Base-by-base conservation (phyloP, 441 rosid species). In the Croton laevigatus region DNA sequence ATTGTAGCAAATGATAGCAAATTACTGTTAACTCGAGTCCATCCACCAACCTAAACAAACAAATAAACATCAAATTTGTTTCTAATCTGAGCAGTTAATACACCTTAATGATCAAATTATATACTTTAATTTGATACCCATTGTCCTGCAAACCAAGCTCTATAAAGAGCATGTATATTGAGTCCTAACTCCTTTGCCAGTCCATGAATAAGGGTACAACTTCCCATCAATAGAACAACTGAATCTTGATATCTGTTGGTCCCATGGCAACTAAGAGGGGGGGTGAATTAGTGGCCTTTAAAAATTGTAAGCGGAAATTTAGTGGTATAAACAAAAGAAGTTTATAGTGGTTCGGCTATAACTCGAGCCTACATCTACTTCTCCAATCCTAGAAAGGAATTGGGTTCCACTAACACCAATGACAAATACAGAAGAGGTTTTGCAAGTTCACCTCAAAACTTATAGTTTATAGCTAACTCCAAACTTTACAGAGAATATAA, bases 191-290 rank as follows among this genome's bases (percentile, higher is more conserved):
- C 81, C 76, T 81, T 79, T 8, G 97, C 98, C 68, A 95, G 78
- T 59, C 83, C 78, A 48, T 84, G 80, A 13, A 92, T 89, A 64
- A 94, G 81, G 37, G 81, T 87, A 57, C 99, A 83, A 76, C 97
- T 94, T 72, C 99, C 97, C 0, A 91, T 94, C 76, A 94, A 81
- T 1, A 98, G 99, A 63, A 94, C 84, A 27, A 92, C 99, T 12
- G 99, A 94, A 85, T 94, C 99, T 83, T 94, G 99, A 76, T 94
- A n/a, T n/a, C n/a, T n/a, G n/a, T n/a, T n/a, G n/a, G n/a, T n/a
- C n/a, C n/a, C n/a, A n/a, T n/a, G n/a, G n/a, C n/a, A n/a, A n/a
- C n/a, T n/a, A n/a, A n/a, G n/a, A n/a, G n/a, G n/a, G n/a, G n/a
- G n/a, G n/a, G n/a, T n/a, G n/a, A n/a, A n/a, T n/a, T n/a, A n/a